phyloP scores from a whole-genome alignment of 176 grass and related monocot genomes.

The Oryza punctata region DNA sequence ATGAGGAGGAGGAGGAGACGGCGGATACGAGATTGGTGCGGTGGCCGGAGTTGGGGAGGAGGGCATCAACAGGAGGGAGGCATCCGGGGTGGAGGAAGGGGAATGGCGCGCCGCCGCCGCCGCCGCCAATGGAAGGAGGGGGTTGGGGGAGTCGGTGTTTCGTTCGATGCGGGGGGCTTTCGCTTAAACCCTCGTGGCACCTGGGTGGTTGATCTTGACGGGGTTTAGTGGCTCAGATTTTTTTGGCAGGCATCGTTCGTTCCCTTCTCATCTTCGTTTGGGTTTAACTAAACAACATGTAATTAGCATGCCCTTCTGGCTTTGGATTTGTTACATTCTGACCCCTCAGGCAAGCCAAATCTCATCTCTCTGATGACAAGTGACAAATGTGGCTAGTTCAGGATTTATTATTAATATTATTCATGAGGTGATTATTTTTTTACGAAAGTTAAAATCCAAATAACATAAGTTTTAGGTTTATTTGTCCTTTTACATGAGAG shows the following conservation, averaged over 20 bases:
- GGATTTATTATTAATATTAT: no score
- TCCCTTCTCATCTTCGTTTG: no score
- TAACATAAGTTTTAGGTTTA: no score
- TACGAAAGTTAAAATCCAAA: no score
- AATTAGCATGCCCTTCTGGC: no score
- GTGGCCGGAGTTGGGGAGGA: conserved; percentile 25
- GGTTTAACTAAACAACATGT: no score
- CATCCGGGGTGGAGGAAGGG: neutral
- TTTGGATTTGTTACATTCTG: no score
- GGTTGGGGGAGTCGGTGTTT: neutral
- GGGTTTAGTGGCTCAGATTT: conserved; percentile 25
- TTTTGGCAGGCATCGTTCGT: neutral
- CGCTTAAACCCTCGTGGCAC: conserved; percentile 37
- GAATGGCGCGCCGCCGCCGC: conserved; percentile 21
- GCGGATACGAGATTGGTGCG: neutral
- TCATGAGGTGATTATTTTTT: no score
- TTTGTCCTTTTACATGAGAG: no score
- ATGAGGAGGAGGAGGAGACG: neutral
- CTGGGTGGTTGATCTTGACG: neutral
- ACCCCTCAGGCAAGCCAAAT: no score
- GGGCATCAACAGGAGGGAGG: conserved; percentile 39
- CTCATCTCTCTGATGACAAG: no score
- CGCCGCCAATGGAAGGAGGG: neutral
- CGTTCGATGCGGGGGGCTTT: neutral
- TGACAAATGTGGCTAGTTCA: no score